A percentile compares a stretch with the other conserved stretches of the same genome.
Conservation (phyloP, 208 protist genomes). For the Borovskyia barvae region DNA sequence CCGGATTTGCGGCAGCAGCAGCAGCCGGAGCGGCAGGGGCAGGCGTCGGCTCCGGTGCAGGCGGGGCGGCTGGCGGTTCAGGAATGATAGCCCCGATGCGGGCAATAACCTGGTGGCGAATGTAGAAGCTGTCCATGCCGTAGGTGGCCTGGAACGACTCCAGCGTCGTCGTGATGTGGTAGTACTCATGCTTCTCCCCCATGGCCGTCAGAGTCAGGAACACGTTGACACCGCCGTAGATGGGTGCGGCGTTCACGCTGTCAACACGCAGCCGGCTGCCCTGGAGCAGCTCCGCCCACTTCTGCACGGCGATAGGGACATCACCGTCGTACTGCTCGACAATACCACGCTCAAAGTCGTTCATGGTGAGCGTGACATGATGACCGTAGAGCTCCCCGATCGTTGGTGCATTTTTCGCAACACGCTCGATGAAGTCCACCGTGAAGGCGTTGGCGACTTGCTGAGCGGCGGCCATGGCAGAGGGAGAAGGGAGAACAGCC, state of each 20-base stretch:
- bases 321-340: conserved; percentile 47
- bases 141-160: conserved; percentile 60
- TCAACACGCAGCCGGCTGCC: conserved; percentile 71
- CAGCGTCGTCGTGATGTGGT: conserved; percentile 72
- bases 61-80: conserved; percentile 29
- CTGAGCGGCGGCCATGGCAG: conserved; percentile 44
- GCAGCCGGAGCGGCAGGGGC: too few relatives aligned
- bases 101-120: conserved; percentile 78
- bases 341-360: conserved; percentile 81
- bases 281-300: conserved; percentile 58
- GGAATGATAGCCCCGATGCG: conserved; percentile 53
- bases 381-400: conserved; percentile 64
- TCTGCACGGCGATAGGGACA: conserved; percentile 38
- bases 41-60: conserved; percentile 17
- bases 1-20: conserved; percentile 28
- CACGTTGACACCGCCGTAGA: conserved; percentile 77
- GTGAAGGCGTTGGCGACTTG: conserved; percentile 83
- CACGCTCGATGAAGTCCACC: conserved; percentile 80
- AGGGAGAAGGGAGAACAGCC: background rate
- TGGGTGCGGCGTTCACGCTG: conserved; percentile 50
- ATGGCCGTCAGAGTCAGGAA: conserved; percentile 57
- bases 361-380: conserved; percentile 63
- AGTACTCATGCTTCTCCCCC: conserved; percentile 64
- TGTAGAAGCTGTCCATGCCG: conserved; percentile 63
- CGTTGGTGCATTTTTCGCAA: conserved; percentile 56